Conservation (phyloP, 1,284 basidiomycete species). For the Volvariella volvacea region DNA sequence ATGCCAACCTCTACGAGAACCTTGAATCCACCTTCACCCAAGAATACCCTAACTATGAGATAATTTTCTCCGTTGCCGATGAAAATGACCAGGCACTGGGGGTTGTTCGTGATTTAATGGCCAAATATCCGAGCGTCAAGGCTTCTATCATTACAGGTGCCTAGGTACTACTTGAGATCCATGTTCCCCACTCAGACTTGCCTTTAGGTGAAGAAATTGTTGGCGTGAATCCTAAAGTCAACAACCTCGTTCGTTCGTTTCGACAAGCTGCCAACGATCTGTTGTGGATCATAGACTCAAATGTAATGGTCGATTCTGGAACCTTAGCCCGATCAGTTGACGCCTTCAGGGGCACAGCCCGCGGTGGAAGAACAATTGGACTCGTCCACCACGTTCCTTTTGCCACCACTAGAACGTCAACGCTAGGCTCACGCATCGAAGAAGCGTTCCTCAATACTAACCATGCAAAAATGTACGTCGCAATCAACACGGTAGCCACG, state of each 20-base stretch:
- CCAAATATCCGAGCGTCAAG: constrained; percentile 69
- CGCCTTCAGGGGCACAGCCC: constrained; percentile 42
- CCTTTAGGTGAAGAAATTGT: constrained; percentile 61
- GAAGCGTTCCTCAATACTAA: constrained; percentile 95
- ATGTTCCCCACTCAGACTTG: constrained; percentile 7
- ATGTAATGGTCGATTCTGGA: constrained; percentile 75
- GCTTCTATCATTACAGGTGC: constrained; percentile 73
- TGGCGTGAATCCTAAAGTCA: constrained; percentile 97
- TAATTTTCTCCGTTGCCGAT: constrained; percentile 82
- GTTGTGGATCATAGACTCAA: constrained; percentile 96
- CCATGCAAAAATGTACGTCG: constrained; percentile 99
- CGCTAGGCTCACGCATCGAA: constrained; percentile 82
- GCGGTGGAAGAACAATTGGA: constrained; percentile 50
- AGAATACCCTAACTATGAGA: constrained; percentile 84
- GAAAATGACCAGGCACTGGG: constrained; percentile 77
- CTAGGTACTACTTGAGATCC: constrained; percentile 19
- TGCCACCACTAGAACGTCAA: constrained; percentile 64
- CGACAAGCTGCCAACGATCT: constrained; percentile 80
- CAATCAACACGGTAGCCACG: constrained; percentile 82
- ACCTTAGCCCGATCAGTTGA: constrained; percentile 86
- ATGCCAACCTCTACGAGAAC: constrained; percentile 90
- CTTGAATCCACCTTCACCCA: constrained; percentile 86
- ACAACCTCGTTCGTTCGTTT: constrained; percentile 89
- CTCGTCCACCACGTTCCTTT: constrained; percentile 97
- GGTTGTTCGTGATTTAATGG: constrained; percentile 70